Evolutionary conservation across 2,329 filamentous ascomycete genomes (phyloP), one percentile per base, ranked within the genome.

Genomic region (Ceratocystis smalleyi): DNA sequence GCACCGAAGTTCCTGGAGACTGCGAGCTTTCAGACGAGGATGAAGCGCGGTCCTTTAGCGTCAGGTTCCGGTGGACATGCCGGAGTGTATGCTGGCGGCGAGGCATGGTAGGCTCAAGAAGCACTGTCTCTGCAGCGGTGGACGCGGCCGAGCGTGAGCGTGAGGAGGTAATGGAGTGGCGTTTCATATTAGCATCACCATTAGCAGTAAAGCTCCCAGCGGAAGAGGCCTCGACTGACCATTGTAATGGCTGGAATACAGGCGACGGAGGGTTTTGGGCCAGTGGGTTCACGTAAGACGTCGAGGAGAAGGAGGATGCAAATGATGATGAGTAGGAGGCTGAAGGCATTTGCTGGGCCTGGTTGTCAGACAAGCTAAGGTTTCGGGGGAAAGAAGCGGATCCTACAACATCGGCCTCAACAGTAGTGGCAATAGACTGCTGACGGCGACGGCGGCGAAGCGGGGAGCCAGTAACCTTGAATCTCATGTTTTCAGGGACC

Each of bases 1-100:
- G 72, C 5, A 72, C 74, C 40, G 78, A 79, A 69, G 75, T 76
- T n/a, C 71, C 67, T 1, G 74, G 74, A 6, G 77, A 76, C 10
- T 45, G 61, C 4, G 74, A 66, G 40, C 77, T 74, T 15, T 65
- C 65, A 3, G 75, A 75, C 22, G 71, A 70, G 2, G 79, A 76
- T 8, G 40, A 57, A 67, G 82, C 77, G 66, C 82, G 76, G 0
- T 73, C 73, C 7, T 73, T 73, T 54, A 81, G 78, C 7, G 73
- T 72, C 54, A 81, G 78, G 69, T 85, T 86, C 35, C 59, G 35
- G 68, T 77, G 81, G 10, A 84, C 79, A 70, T 86, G 83, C 3
- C 84, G 79, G 66, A 87, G 72, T 6, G 82, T 86, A 69, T 79
- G 78, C 64, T 75, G 77, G 57, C 77, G 77, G 62, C 75, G 77